Percentiles rank a stretch among this genome's conserved stretches.
These are phyloP conservation scores for Geotrichum fermentans DNA, from an alignment of 1,139 yeast genomes.

Conservation along the genomic window DNA sequence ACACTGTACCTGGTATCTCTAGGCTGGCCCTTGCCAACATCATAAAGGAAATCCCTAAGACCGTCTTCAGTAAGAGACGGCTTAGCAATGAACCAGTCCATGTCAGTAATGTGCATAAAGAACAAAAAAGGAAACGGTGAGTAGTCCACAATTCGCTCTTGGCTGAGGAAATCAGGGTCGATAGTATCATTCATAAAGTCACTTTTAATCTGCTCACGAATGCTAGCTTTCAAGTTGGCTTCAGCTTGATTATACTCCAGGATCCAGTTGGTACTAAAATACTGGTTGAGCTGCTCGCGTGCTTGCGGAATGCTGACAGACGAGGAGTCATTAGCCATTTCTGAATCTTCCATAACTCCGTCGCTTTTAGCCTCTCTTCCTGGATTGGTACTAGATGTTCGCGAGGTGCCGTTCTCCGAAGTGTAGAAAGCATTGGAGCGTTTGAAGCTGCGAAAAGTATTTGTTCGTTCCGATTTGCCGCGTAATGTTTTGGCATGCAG, in stretches of 20 bases:
- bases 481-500: not conserved
- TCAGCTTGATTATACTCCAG: conserved; percentile 34
- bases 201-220: conserved; percentile 49
- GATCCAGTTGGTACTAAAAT: conserved; percentile 70
- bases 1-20: conserved; percentile 61
- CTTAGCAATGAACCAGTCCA: conserved; percentile 50
- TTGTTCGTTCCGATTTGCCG: not conserved
- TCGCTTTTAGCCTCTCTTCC: not conserved
- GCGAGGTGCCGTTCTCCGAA: not conserved
- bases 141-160: conserved; percentile 56
- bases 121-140: conserved; percentile 62
- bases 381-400: too few species aligned
- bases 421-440: not conserved
- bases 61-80: conserved; percentile 54
- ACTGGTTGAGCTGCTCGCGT: conserved; percentile 35
- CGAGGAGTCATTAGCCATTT: conserved; percentile 20
- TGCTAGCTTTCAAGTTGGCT: conserved; percentile 38
- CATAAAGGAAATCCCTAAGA: conserved; percentile 57
- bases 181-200: conserved; percentile 47
- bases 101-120: conserved; percentile 50
- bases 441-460: not conserved
- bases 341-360: conserved; percentile 22
- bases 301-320: conserved; percentile 37
- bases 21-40: conserved; percentile 82
- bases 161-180: conserved; percentile 43